These are phyloP conservation scores for Exserohilum turcica DNA, from an alignment of 2,329 filamentous ascomycete species.

Conservation along the genomic window DNA sequence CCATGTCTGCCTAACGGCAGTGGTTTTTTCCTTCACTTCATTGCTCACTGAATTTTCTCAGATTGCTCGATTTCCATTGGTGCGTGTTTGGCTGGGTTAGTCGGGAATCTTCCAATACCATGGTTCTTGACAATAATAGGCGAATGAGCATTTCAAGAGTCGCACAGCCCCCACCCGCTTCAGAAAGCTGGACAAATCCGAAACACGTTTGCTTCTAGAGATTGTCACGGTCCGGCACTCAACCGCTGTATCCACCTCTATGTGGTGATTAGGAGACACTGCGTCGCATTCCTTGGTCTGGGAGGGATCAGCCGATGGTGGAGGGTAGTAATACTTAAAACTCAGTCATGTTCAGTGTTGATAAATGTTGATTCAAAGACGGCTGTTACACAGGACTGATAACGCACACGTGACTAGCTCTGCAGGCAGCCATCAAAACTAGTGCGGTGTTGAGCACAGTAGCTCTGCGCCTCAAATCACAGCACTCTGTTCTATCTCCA, in stretches of 20 bases:
- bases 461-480: not conserved
- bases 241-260: slow-evolving; percentile 35
- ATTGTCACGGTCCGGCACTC: slow-evolving; percentile 28
- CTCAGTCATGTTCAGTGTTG: too few species aligned
- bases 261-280: slow-evolving; percentile 43
- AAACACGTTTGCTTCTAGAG: slow-evolving; percentile 22
- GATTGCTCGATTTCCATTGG: too few species aligned
- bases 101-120: too few species aligned
- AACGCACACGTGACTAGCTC: not conserved
- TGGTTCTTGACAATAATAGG: too few species aligned
- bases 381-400: too few species aligned
- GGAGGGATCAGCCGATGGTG: slow-evolving; percentile 70
- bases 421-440: not conserved
- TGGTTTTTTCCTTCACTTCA: too few species aligned
- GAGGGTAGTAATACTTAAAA: slow-evolving; percentile 57
- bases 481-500: not conserved
- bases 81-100: too few species aligned
- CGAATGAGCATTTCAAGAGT: too few species aligned
- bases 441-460: not conserved
- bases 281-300: slow-evolving; percentile 63
- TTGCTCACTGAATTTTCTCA: too few species aligned
- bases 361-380: too few species aligned
- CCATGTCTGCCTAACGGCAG: too few species aligned
- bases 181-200: slow-evolving; percentile 24
- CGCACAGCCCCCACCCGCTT: slow-evolving; percentile 38